Base-by-base conservation (phyloP, 495 filamentous ascomycete genomes). In the Tuber microsphaerosporum region DNA sequence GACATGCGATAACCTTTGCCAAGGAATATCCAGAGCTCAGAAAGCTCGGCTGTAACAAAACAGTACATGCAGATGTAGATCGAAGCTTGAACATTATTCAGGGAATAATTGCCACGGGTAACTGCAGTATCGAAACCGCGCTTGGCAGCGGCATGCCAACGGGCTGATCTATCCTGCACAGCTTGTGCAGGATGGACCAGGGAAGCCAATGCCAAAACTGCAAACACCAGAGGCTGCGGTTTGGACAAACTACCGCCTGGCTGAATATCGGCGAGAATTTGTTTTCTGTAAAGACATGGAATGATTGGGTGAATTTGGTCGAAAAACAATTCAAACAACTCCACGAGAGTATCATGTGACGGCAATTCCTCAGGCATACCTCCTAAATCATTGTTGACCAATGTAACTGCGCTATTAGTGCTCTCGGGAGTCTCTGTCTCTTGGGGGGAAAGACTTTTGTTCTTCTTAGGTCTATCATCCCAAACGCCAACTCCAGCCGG, bases 1-100 rank as follows among this genome's bases (percentile, higher is more conserved):
- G 74, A 82, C 77, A 82, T 81, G 22, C 80, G 74, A 42, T 79
- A 82, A 19, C 75, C 74, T 43, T 81, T 80, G 12, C 72, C 80
- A 7, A 82, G 75, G 42, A 80, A 82, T 37, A 82, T 72, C 80
- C 80, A 82, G 44, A 82, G 44, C 69, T 81, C 77, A n/a, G 77
- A 75, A 73, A 82, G 73, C 34, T 81, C 74, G 19, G 74, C 73
- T 39, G 71, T 79, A 45, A 77, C 73, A 42, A 79, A 80, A 41
- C 81, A n/a, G 68, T 75, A 79, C 31, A 82, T 42, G 70, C 76
- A 79, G 31, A 82, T 79, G 71, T 79, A 82, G 71, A 82, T 79
- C 4, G 80, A 79, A 39, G 79, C 81, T 61, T 82, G 81, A 19
- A 82, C 80, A 20, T 79, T 76, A 45, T 77, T 70, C 19, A 81